These are phyloP conservation scores for Phyllosticta citriasiana DNA, from an alignment of 2,329 filamentous ascomycete species.

Conservation along the genomic window DNA sequence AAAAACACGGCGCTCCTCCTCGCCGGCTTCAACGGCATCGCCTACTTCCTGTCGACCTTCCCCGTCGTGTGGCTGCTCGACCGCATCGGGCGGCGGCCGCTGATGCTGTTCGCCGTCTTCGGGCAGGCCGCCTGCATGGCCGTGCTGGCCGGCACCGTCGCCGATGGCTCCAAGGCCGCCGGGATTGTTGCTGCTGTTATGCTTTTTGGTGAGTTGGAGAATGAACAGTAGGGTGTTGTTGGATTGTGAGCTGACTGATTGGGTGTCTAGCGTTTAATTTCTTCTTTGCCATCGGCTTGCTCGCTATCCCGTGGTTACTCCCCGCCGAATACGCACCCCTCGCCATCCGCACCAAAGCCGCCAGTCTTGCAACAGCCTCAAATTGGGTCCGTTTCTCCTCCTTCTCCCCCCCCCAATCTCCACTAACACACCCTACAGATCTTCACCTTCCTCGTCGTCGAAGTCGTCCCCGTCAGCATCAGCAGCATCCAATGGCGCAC, in stretches of 20 bases:
- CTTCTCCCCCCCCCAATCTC: constrained; percentile 28
- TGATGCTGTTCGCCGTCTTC: constrained; percentile 23
- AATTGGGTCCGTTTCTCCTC: constrained; percentile 19
- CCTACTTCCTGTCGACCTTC: constrained; percentile 28
- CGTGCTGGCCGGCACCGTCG: constrained; percentile 26
- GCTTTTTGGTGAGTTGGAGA: constrained; percentile 22
- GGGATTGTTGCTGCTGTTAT: constrained; percentile 37
- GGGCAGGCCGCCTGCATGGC: constrained; percentile 33
- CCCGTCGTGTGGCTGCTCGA: constrained; percentile 30
- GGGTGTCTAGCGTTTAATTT: constrained; percentile 17
- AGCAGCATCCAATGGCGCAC: constrained; percentile 19
- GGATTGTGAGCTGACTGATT: not conserved
- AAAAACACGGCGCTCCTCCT: constrained; percentile 27
- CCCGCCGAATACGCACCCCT: constrained; percentile 34
- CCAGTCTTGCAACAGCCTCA: constrained; percentile 26
- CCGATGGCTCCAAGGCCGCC: constrained; percentile 23
- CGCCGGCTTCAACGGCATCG: constrained; percentile 33
- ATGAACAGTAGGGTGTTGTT: too few relatives aligned
- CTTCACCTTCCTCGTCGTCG: constrained; percentile 24
- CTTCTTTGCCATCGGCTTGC: constrained; percentile 23
- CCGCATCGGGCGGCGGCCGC: constrained; percentile 20
- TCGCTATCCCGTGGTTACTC: constrained; percentile 18
- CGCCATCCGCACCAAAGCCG: constrained; percentile 29
- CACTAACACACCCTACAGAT: constrained; percentile 27
- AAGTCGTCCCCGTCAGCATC: constrained; percentile 32